Conservation (phyloP, 2,329 filamentous ascomycete species). For the Aspergillus tubingensis region DNA sequence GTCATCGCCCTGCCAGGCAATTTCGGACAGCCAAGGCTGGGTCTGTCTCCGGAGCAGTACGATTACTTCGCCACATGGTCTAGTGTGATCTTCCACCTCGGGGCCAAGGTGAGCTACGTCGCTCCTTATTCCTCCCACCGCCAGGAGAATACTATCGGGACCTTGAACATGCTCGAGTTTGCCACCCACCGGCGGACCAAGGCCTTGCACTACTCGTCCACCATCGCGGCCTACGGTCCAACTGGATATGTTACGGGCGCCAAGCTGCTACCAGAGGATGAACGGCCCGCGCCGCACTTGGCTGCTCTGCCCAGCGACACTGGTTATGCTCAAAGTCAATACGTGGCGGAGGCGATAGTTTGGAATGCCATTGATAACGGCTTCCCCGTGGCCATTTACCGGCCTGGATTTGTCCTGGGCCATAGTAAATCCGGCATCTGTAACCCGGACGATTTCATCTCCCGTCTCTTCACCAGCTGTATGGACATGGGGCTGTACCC, state of each 20-base stretch:
- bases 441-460: slow-evolving; percentile 82
- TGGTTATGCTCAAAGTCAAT: slow-evolving; percentile 86
- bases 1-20: slow-evolving; percentile 54
- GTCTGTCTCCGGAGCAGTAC: slow-evolving; percentile 13
- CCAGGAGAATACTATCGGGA: slow-evolving; percentile 71
- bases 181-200: slow-evolving; percentile 51
- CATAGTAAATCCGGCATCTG: slow-evolving; percentile 61
- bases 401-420: slow-evolving; percentile 79
- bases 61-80: slow-evolving; percentile 57
- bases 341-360: slow-evolving; percentile 68
- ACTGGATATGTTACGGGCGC: slow-evolving; percentile 27
- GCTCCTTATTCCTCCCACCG: slow-evolving; percentile 69
- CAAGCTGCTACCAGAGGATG: slow-evolving; percentile 23
- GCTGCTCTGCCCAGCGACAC: slow-evolving; percentile 57
- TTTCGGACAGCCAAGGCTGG: slow-evolving; percentile 66
- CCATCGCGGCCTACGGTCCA: slow-evolving; percentile 27
- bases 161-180: slow-evolving; percentile 69
- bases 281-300: slow-evolving; percentile 20
- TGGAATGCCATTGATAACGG: slow-evolving; percentile 72
- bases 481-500: slow-evolving; percentile 61
- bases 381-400: slow-evolving; percentile 69
- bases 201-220: slow-evolving; percentile 27
- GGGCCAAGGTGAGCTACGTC: slow-evolving; percentile 73
- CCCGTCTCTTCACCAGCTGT: slow-evolving; percentile 78
- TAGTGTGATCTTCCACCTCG: slow-evolving; percentile 75